Base-by-base conservation (phyloP, 495 filamentous ascomycete genomes). In the Sordaria brevicollis region DNA sequence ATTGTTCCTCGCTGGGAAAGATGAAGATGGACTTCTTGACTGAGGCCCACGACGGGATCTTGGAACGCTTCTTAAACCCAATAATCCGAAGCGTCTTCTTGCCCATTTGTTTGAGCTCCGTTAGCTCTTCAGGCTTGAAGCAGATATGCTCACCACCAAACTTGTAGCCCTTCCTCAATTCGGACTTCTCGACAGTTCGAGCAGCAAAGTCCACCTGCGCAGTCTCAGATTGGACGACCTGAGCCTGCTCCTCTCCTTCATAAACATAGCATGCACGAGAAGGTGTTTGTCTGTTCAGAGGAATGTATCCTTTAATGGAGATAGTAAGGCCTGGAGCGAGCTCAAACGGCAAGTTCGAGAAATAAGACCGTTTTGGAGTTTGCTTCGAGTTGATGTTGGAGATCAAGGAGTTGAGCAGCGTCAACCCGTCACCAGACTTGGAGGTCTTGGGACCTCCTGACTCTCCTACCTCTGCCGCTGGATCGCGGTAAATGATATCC, bases 141-240 rank as follows among this genome's bases (percentile, higher is more conserved):
- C 89, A 81, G 54, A 99, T 87, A 67, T 93, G 91, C 72, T 97
- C 92, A 21, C 92, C 93, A 35, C 94, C 96, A 73, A 97, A 98
- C 74, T 94, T 97, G 82, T 94, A 99, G 0, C 94, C 96, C 75
- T 96, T 97, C 68, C 90, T 89, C 38, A 97, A 87, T 70, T 97
- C 92, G 9, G 79, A 78, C 74, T 94, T 94, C 68, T 97, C 92
- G 2, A 97, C 88, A 0, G 86, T 85, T 37, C 89, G 87, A 1
- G 89, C 92, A 71, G 94, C 91, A 29, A 91, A 92, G 19, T 92
- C 89, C 43, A 92, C 82, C 66, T 89, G 86, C 2, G 88, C 87
- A 1, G 93, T 93, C 66, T 88, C 84, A 2, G 90, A 90, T 29
- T 88, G 83, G 11, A 87, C 93, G 57, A 98, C 89, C 75, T 97